phyloP scores from a whole-genome alignment of 2,329 filamentous ascomycete species.

The Pleurostoma richardsiae region DNA sequence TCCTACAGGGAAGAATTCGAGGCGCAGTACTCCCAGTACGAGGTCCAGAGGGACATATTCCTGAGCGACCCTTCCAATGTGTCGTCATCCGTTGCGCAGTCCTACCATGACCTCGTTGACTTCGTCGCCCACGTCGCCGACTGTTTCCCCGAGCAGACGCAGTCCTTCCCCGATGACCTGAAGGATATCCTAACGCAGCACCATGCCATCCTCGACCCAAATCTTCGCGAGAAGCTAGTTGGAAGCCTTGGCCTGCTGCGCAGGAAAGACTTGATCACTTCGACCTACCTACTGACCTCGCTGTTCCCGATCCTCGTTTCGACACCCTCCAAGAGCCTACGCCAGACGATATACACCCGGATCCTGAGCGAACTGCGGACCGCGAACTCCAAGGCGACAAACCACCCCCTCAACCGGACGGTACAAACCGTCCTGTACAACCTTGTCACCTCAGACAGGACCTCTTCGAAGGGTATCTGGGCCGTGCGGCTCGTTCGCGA shows the following conservation, averaged over 20 bases:
- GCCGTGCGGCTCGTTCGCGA: conserved; percentile 93
- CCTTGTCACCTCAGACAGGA: conserved; percentile 77
- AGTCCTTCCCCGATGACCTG: conserved; percentile 72
- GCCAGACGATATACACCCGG: conserved; percentile 78
- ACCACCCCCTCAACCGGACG: conserved; percentile 88
- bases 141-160: conserved; percentile 80
- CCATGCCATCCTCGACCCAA: conserved; percentile 75
- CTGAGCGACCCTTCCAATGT: conserved; percentile 74
- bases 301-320: conserved; percentile 91
- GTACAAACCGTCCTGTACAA: conserved; percentile 94
- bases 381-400: conserved; percentile 80
- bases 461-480: conserved; percentile 86
- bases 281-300: conserved; percentile 74
- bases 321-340: conserved; percentile 87
- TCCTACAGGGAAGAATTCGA: conserved; percentile 88
- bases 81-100: conserved; percentile 72
- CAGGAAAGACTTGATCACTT: conserved; percentile 90
- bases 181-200: conserved; percentile 76
- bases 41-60: conserved; percentile 87
- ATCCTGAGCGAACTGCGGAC: conserved; percentile 87
- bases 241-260: conserved; percentile 81
- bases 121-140: conserved; percentile 91
- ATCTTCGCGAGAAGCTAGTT: conserved; percentile 90
- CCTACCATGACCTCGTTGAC: conserved; percentile 86
- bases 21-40: conserved; percentile 87